Evolutionary conservation across 805 yeast genomes (phyloP).

Genomic region (Isabelozyma pseudorhagii): DNA sequence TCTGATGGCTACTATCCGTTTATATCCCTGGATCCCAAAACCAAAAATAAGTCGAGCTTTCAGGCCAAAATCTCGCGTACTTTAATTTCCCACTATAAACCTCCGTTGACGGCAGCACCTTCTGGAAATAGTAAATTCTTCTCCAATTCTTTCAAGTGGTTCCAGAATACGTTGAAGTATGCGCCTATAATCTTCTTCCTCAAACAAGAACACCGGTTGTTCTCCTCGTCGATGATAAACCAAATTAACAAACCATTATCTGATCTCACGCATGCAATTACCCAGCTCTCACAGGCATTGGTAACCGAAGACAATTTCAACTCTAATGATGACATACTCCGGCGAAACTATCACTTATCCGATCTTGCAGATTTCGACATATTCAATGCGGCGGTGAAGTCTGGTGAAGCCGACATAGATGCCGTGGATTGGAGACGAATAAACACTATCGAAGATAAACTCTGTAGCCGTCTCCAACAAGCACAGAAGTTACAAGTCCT

Average conservation of each 20-base stretch:
- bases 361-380: slow-evolving; percentile 26
- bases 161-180: background rate
- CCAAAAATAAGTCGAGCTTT: background rate
- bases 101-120: background rate
- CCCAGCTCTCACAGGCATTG: background rate
- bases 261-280: background rate
- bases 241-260: slow-evolving; percentile 1
- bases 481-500: slow-evolving; percentile 5
- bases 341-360: slow-evolving; percentile 30
- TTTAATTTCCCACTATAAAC: background rate
- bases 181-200: slow-evolving; percentile 2
- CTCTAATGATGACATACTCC: slow-evolving; percentile 4
- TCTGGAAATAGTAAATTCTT: background rate
- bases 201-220: background rate
- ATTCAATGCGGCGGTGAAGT: slow-evolving; percentile 22
- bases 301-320: slow-evolving; percentile 1
- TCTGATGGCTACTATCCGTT: background rate
- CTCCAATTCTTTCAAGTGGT: background rate
- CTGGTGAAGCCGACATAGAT: slow-evolving; percentile 2
- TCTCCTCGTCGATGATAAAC: background rate
- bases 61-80: background rate
- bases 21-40: background rate
- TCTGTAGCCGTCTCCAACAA: slow-evolving; percentile 5
- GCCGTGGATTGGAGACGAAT: slow-evolving; percentile 6
- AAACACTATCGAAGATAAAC: slow-evolving; percentile 6